Evolutionary conservation across 2,329 filamentous ascomycete species (phyloP).

Genomic region (Penicillium polonicum): DNA sequence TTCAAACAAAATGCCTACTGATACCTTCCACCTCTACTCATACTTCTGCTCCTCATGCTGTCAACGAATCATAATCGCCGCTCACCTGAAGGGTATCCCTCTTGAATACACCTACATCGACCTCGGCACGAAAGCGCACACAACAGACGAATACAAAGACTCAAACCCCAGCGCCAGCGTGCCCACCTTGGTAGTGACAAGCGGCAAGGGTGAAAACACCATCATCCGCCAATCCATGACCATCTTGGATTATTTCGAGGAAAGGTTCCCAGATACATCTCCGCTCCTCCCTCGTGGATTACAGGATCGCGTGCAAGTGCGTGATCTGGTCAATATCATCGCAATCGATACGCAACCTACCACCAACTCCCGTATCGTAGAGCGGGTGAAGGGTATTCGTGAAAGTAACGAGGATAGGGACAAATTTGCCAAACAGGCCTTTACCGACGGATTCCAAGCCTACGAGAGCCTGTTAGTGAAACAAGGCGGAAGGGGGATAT

Average conservation of each 20-base stretch:
- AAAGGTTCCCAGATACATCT: not conserved
- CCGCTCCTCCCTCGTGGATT: not conserved
- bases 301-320: not conserved
- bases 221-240: not conserved
- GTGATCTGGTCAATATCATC: not conserved
- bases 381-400: not conserved
- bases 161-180: not conserved
- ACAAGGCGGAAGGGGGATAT: not conserved
- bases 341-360: not conserved
- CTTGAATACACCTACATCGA: not conserved
- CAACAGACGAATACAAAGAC: not conserved
- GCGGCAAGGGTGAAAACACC: not conserved
- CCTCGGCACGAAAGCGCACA: not conserved
- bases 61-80: not conserved
- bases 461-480: not conserved
- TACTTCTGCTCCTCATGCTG: not conserved
- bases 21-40: not conserved
- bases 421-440: not conserved
- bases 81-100: not conserved
- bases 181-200: not conserved
- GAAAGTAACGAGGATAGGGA: not conserved
- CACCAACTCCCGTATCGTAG: not conserved
- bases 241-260: not conserved
- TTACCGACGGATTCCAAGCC: not conserved
- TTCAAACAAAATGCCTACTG: not conserved